Evolutionary conservation across 2,329 filamentous ascomycete species (phyloP).

Genomic region (Penicillium occitanis): DNA sequence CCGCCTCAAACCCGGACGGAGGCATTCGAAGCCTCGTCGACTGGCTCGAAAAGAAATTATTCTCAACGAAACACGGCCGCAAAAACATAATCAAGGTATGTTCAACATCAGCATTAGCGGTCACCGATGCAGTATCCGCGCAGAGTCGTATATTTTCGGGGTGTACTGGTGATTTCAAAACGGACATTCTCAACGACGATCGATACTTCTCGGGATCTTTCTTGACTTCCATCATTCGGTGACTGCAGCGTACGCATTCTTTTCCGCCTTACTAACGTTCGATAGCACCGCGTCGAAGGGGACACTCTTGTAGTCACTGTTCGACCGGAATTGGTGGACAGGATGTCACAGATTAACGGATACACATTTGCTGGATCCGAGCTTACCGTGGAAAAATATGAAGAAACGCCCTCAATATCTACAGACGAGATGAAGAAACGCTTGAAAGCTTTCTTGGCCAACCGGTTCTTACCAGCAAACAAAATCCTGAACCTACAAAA

Average conservation of each 20-base stretch:
- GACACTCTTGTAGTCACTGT: slow-evolving; percentile 69
- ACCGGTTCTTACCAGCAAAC: slow-evolving; percentile 67
- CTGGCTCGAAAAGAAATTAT: slow-evolving; percentile 71
- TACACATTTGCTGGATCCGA: slow-evolving; percentile 66
- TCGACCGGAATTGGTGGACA: slow-evolving; percentile 62
- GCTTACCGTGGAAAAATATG: slow-evolving; percentile 57
- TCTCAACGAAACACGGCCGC: slow-evolving; percentile 52
- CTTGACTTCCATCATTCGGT: slow-evolving; percentile 39
- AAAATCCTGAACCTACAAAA: slow-evolving; percentile 84
- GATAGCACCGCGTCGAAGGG: slow-evolving; percentile 68
- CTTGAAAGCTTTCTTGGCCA: slow-evolving; percentile 68
- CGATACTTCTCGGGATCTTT: slow-evolving; percentile 32
- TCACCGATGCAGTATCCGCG: slow-evolving; percentile 35
- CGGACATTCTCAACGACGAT: slow-evolving; percentile 46
- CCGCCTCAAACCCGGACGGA: slow-evolving; percentile 64
- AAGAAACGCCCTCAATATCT: slow-evolving; percentile 34
- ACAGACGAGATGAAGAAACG: slow-evolving; percentile 64
- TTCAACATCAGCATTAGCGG: slow-evolving; percentile 49
- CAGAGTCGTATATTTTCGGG: slow-evolving; percentile 22
- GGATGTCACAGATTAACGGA: slow-evolving; percentile 66
- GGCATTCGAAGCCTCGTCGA: slow-evolving; percentile 64
- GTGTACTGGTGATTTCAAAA: slow-evolving; percentile 44
- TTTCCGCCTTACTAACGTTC: slow-evolving; percentile 65
- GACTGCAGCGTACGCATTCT: slow-evolving; percentile 45
- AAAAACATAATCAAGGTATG: slow-evolving; percentile 77